Base-by-base conservation (phyloP, 345 rosid genomes). In the Lepidium aucheri region DNA sequence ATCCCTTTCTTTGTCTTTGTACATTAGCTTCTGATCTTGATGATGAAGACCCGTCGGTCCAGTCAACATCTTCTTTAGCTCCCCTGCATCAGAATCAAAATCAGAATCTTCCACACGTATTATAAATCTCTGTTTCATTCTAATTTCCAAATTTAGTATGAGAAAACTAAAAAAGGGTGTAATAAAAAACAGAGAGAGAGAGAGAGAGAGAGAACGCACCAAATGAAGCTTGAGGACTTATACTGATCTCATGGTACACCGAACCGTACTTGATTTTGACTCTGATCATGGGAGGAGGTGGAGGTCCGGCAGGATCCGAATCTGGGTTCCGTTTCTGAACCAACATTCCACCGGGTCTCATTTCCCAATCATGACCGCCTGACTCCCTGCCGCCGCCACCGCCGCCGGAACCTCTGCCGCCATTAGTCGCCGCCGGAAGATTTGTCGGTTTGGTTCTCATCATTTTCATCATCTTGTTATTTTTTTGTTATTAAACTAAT, bases 291-390 rank as follows among this genome's bases (percentile, higher is more conserved):
- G 96, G 96, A 17, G 95, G 90, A 8, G 95, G 89, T 13, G 86
- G 85, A 53, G 76, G 66, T 44, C 90, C 67, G 68, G 30, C 38
- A 62, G 81, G 84, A 73, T 87, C 95, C 57, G 86, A 82, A 56
- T 86, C 91, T 65, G 84, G 87, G 72, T 65, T 80, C 6, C 99
- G 82, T 75, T 89, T 95, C 82, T 95, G 99, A 8, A 95, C 99
- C 65, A 95, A 65, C 99, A 95, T 95, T 33, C 99, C 99, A 6
- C 99, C 97, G 12, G 99, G 99, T 67, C 99, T 80, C 63, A 91
- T 74, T 81, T 95, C 99, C 97, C 90, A 95, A 16, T 86, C 93
- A 15, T 81, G 69, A 14, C 82, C 80, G 32, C 76, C 84, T 32
- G 85, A 46, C 72, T 84, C 92, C 55, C 63, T 79, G 40, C 69